Conservation (phyloP, 345 rosid genomes). For the Bretschneidera sinensis region DNA sequence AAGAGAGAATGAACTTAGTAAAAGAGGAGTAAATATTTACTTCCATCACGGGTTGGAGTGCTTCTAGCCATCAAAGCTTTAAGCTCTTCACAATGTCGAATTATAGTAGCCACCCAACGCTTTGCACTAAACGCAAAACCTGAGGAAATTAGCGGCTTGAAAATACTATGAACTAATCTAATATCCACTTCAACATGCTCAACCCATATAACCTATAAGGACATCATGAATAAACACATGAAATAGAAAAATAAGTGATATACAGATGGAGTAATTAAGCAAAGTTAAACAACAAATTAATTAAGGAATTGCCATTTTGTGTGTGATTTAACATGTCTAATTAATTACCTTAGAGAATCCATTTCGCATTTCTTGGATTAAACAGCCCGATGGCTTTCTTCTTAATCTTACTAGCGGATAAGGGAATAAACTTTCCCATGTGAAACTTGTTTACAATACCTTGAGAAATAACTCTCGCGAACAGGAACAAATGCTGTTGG, state of each 20-base stretch:
- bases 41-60: slow-evolving; percentile 2
- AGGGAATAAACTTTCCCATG: slow-evolving; percentile 28
- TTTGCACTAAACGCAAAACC: slow-evolving; percentile 44
- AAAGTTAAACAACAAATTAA: too few species aligned
- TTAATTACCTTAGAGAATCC: slow-evolving; percentile 17
- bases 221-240: too few species aligned
- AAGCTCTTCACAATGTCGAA: slow-evolving; percentile 28
- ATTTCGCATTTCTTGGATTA: slow-evolving; percentile 29
- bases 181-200: slow-evolving; percentile 49
- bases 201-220: slow-evolving; percentile 45
- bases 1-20: too few species aligned
- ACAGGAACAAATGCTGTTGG: slow-evolving; percentile 35
- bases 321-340: too few species aligned
- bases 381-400: slow-evolving; percentile 49
- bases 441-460: slow-evolving; percentile 30
- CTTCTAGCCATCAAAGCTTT: slow-evolving; percentile 10
- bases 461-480: slow-evolving; percentile 36
- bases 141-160: slow-evolving; percentile 25
- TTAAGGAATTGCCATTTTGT: background rate
- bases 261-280: background rate
- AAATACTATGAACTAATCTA: slow-evolving; percentile 21
- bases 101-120: slow-evolving; percentile 43
- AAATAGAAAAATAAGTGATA: background rate
- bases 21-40: slow-evolving; percentile 2
- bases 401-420: slow-evolving; percentile 18